phyloP scores from a whole-genome alignment of 2,329 filamentous ascomycete species.

The Neonectria punicea region DNA sequence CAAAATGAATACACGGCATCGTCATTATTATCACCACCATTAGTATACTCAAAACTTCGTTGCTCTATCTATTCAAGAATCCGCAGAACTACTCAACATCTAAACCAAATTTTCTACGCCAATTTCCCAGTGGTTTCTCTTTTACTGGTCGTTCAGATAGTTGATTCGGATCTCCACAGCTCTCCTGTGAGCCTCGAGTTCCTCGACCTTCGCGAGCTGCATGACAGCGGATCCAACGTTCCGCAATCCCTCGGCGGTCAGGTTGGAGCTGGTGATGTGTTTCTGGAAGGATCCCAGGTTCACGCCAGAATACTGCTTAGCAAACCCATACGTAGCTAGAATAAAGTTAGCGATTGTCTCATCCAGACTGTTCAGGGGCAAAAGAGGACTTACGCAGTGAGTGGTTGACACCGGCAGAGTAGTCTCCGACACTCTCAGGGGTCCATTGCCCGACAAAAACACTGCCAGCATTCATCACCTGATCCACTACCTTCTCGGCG shows the following conservation, averaged over 20 bases:
- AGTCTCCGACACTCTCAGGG: conserved; percentile 96
- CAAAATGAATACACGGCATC: neutral
- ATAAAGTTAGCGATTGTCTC: conserved; percentile 28
- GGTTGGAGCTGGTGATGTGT: conserved; percentile 94
- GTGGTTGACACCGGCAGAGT: conserved; percentile 98
- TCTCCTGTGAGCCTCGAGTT: conserved; percentile 90
- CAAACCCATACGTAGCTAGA: conserved; percentile 93
- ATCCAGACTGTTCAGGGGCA: neutral
- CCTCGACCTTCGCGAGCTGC: conserved; percentile 93
- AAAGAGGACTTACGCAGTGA: conserved; percentile 80
- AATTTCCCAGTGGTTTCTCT: neutral
- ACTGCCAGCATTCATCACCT: conserved; percentile 92
- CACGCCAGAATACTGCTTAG: conserved; percentile 98
- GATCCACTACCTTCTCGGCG: conserved; percentile 76
- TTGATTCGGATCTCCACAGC: conserved; percentile 86
- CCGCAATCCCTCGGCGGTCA: conserved; percentile 84
- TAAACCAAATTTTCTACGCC: conserved; percentile 26
- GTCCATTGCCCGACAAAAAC: conserved; percentile 98
- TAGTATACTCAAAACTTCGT: neutral
- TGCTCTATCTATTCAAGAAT: conserved; percentile 11
- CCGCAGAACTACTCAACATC: conserved; percentile 16
- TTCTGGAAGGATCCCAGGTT: conserved; percentile 97
- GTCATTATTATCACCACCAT: too few species aligned
- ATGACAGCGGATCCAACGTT: conserved; percentile 93
- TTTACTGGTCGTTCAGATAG: conserved; percentile 53